A percentile compares a stretch with the other conserved stretches of the same genome.
These are phyloP conservation scores for Mallotus nudiflorus DNA, from an alignment of 345 rosid genomes.

Conservation along the genomic window DNA sequence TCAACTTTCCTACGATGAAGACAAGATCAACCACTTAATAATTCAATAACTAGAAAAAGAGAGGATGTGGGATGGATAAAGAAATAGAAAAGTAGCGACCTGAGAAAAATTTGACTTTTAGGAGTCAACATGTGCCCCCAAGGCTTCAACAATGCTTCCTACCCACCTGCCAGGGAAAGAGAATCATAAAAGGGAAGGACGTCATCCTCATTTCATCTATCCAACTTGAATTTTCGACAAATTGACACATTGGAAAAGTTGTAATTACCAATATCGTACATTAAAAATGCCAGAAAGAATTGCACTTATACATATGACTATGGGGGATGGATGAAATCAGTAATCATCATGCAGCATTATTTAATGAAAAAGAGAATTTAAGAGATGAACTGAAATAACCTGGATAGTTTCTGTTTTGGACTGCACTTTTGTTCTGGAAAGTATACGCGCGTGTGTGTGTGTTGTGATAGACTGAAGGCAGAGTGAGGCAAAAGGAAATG, in stretches of 20 bases:
- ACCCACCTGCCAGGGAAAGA: slow-evolving; percentile 69
- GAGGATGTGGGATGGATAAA: no score
- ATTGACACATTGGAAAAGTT: no score
- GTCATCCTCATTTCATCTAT: background rate
- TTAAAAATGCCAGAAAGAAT: no score
- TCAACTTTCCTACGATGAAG: background rate
- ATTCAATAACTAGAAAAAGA: background rate
- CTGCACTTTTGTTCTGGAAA: no score
- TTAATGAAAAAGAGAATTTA: background rate
- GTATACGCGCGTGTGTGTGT: no score
- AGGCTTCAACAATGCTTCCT: slow-evolving; percentile 71
- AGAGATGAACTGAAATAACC: background rate
- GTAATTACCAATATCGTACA: no score
- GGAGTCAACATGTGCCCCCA: slow-evolving; percentile 25
- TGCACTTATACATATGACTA: no score
- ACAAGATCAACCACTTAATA: background rate
- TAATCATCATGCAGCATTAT: background rate
- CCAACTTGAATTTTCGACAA: no score
- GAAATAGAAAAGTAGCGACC: slow-evolving; percentile 12
- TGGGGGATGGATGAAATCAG: background rate
- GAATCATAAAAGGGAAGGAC: no score
- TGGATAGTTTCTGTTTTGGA: no score
- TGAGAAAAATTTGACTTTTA: slow-evolving; percentile 8
- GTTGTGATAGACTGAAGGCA: background rate
- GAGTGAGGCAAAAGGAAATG: background rate